A percentile compares a stretch with the other conserved stretches of the same genome.
Evolutionary conservation across 805 yeast genomes (phyloP).

Genomic region (Wickerhamomyces queroliae): DNA sequence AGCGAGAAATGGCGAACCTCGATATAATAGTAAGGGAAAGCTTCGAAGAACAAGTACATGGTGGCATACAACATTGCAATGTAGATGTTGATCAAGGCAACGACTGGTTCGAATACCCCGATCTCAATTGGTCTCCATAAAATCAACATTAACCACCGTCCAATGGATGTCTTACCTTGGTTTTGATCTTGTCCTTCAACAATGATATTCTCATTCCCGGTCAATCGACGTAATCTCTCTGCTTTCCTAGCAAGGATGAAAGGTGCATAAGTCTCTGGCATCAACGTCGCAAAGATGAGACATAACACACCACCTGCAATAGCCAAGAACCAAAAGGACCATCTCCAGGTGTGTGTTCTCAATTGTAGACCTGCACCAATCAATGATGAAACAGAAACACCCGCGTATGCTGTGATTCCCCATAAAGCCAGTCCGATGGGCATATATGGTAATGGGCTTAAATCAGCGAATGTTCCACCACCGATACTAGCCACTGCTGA

Average conservation of each 20-base stretch:
- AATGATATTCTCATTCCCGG: slow-evolving; percentile 42
- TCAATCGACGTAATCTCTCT: slow-evolving; percentile 36
- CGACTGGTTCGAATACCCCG: slow-evolving; percentile 48
- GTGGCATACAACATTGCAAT: slow-evolving; percentile 47
- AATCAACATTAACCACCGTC: slow-evolving; percentile 24
- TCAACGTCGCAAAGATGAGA: slow-evolving; percentile 30
- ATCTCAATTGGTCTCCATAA: slow-evolving; percentile 46
- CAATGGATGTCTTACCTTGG: slow-evolving; percentile 7
- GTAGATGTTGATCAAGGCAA: slow-evolving; percentile 46
- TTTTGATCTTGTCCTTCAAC: slow-evolving; percentile 29
- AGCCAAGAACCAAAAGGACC: slow-evolving; percentile 47
- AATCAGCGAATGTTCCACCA: slow-evolving; percentile 51
- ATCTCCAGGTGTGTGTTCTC: slow-evolving; percentile 43
- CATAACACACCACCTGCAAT: slow-evolving; percentile 34
- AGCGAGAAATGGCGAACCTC: slow-evolving; percentile 40
- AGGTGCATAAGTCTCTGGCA: slow-evolving; percentile 45
- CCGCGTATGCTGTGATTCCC: slow-evolving; percentile 48
- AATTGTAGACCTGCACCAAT: slow-evolving; percentile 46
- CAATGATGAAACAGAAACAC: slow-evolving; percentile 52
- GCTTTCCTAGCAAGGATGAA: slow-evolving; percentile 45
- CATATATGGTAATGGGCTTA: slow-evolving; percentile 33
- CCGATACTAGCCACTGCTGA: slow-evolving; percentile 55
- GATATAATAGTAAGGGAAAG: slow-evolving; percentile 50
- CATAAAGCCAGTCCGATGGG: slow-evolving; percentile 46
- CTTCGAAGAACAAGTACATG: slow-evolving; percentile 54